Base-by-base conservation (phyloP, 208 protist species). In the Angomonas desouzai region DNA sequence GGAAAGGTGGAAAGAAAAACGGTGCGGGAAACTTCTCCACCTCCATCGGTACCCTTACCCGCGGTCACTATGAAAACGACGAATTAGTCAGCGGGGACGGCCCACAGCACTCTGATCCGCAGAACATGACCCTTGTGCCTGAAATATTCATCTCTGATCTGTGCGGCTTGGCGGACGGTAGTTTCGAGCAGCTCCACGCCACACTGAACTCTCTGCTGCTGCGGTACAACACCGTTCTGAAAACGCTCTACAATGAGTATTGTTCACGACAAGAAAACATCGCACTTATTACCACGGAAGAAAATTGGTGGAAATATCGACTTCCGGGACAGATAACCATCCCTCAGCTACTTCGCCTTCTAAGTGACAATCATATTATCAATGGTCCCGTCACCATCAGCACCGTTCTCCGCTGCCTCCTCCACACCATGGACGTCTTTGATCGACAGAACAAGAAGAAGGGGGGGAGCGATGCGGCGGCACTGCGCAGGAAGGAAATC, bases 271-370 rank as follows among this genome's bases (percentile, higher is more conserved):
- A 28, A 7, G 70, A 76, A 27, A 68, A 77, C n/a, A 68, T 89
- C 28, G 68, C 72, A 51, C 48, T 94, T 29, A 73, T 79, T 64
- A 76, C 72, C 48, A 88, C 85, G n/a, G 76, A 71, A 2, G 4
- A 29, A 9, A 65, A 89, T 66, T 94, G 89, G 89, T 91, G 89
- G 83, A 67, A 80, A 63, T 72, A 85, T 29, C 89, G 85, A 34
- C 32, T 83, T 9, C 89, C 84, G 1, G 79, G 79, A 4, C 85
- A 78, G 34, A 69, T 89, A 47, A 74, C 55, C 25, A 48, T 93
- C 7, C 64, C 77, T 23, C 86, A 95, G 70, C 70, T 83, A 20
- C 76, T 93, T 7, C 76, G 83, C 10, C 65, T 92, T 18, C 73
- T 95, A 1, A 85, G 76, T 59, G 79, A 89, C 51, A 70, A 70